Percentiles rank a stretch among this genome's conserved stretches.
Evolutionary conservation across 306 rosid species (phyloP).

Genomic region (Hylodesmum podocarpum): DNA sequence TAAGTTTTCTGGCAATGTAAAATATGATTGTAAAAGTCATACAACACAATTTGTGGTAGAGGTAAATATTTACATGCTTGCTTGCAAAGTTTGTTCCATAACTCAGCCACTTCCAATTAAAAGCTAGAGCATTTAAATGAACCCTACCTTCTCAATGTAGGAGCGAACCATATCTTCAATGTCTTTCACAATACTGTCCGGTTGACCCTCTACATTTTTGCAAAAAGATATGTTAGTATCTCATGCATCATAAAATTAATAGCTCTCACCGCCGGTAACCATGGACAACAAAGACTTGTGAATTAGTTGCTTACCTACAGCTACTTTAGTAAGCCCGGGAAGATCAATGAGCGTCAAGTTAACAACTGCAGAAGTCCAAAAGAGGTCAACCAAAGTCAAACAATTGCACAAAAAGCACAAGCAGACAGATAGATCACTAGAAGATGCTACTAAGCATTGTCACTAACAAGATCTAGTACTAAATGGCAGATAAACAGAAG

Average conservation of each 20-base stretch:
- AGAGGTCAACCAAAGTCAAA: conserved; percentile 13
- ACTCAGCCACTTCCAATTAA: not conserved
- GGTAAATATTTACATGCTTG: not conserved
- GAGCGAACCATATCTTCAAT: conserved; percentile 97
- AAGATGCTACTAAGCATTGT: not conserved
- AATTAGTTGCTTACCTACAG: conserved; percentile 65
- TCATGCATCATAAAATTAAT: not conserved
- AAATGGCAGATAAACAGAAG: not conserved
- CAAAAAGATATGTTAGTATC: conserved; percentile 26
- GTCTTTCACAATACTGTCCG: conserved; percentile 83
- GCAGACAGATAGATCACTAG: not conserved
- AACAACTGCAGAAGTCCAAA: conserved; percentile 66
- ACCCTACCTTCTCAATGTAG: conserved; percentile 85
- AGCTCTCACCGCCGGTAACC: not conserved
- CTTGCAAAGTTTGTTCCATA: not conserved
- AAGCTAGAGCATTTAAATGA: not conserved
- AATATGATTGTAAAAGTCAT: not conserved
- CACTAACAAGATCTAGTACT: not conserved
- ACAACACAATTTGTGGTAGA: not conserved
- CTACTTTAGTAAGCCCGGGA: conserved; percentile 97
- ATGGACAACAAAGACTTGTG: conserved; percentile 20
- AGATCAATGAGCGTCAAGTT: conserved; percentile 96
- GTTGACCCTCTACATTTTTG: conserved; percentile 78
- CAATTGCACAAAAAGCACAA: not conserved
- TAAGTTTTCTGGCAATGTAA: conserved; percentile 1